Evolutionary conservation across 176 grass and related monocot species (phyloP).

Genomic region (Ampelocalamus luodianensis): DNA sequence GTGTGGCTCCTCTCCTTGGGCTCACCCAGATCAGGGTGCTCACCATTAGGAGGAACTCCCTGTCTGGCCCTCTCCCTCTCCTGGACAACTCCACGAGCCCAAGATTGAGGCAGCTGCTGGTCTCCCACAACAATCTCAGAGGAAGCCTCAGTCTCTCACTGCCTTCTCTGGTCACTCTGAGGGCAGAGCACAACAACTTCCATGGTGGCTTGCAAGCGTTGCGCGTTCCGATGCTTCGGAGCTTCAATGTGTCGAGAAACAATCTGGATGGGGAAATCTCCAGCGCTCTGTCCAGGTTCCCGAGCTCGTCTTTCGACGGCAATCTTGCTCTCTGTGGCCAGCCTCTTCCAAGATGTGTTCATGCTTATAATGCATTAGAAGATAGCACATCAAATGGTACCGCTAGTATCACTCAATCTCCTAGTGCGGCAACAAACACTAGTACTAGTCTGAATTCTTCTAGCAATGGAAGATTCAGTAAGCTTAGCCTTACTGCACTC

Average conservation of each 20-base stretch:
- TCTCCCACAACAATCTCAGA: conserved; percentile 52
- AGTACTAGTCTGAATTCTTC: not conserved
- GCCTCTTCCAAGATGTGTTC: conserved; percentile 50
- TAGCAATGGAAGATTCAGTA: conserved; percentile 4
- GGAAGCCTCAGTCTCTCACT: conserved; percentile 49
- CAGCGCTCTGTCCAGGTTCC: conserved; percentile 46
- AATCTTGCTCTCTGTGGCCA: conserved; percentile 56
- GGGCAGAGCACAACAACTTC: conserved; percentile 60
- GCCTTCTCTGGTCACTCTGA: conserved; percentile 46
- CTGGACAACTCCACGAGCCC: conserved; percentile 51
- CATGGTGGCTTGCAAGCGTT: conserved; percentile 47
- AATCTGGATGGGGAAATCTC: conserved; percentile 52
- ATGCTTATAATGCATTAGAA: conserved; percentile 36
- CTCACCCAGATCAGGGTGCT: conserved; percentile 47
- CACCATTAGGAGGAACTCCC: conserved; percentile 58
- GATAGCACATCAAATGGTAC: conserved; percentile 13
- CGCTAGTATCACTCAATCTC: conserved; percentile 19
- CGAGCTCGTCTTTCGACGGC: conserved; percentile 49
- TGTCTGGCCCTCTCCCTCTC: conserved; percentile 43
- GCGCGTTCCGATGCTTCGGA: conserved; percentile 29
- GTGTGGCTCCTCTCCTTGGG: conserved; percentile 52
- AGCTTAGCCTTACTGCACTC: conserved; percentile 51
- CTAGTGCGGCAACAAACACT: not conserved
- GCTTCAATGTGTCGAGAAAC: conserved; percentile 63
- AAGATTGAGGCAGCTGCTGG: conserved; percentile 51